Base-by-base conservation (phyloP, 2,329 filamentous ascomycete species). In the Clonostachys byssicola region DNA sequence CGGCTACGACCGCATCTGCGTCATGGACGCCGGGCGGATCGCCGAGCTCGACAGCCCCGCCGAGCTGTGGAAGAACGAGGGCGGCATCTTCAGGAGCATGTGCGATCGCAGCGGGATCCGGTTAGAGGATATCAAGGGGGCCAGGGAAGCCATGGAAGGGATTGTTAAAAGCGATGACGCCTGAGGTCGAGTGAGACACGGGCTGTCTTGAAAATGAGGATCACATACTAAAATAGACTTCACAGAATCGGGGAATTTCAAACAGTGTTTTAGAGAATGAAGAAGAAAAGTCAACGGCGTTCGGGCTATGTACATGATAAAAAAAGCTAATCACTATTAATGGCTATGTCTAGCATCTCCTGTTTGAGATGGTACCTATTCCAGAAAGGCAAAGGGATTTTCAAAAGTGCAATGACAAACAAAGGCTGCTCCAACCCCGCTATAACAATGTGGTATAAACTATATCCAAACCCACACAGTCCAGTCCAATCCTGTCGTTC, bases 1-100 rank as follows among this genome's bases (percentile, higher is more conserved):
- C 52, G 84, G 85, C 30, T 97, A 97, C 66, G 92, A 99, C 66
- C 83, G 92, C 42, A 96, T 99, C 62, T 92, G 91, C 59, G 94
- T 99, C 56, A 95, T 99, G 92, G 92, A 97, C 58, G 78, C 85
- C 41, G 94, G 94, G 1, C 70, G 71, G 14, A 96, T 99, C 60
- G 89, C 88, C 1, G 92, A 97, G 76, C 74, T 97, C 52, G 94
- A 88, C 60, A 78, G 80, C 13, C 94, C 94, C 3, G 60, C 86
- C 40, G 75, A 72, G 40, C 71, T 99, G 50, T 97, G 87, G 77
- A 78, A 85, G 49, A 64, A 60, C 30, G 69, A 75, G 42, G 83
- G 79, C 10, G 88, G 89, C 1, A 91, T 96, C 47, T 97, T 97
- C 66, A 78, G 86, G 54, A 75, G 86, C 35, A 96, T 96, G 92